These are phyloP conservation scores for Phylloporus arenicola DNA, from an alignment of 768 basidiomycete species.

Conservation along the genomic window DNA sequence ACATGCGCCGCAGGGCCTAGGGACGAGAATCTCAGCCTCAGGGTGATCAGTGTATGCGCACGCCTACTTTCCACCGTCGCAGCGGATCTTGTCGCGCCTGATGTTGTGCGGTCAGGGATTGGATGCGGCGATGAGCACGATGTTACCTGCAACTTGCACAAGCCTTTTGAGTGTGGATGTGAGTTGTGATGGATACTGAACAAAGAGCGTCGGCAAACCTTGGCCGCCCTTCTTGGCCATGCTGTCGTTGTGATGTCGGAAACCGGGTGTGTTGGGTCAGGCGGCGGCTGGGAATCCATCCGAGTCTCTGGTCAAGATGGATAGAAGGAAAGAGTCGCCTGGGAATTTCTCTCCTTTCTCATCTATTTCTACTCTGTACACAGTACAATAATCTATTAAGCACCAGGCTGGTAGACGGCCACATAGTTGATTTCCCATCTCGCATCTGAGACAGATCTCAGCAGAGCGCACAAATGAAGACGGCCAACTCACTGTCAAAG, in stretches of 20 bases:
- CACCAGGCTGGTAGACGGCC: slow-evolving; percentile 40
- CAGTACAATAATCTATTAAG: neutral
- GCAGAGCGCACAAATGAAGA: neutral
- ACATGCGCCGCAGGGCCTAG: slow-evolving; percentile 56
- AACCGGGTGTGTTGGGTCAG: slow-evolving; percentile 39
- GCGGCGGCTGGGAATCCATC: slow-evolving; percentile 34
- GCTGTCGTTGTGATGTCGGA: slow-evolving; percentile 45
- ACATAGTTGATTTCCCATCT: slow-evolving; percentile 55
- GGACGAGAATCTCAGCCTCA: slow-evolving; percentile 1
- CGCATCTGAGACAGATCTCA: slow-evolving; percentile 36
- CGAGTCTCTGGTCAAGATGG: slow-evolving; percentile 23
- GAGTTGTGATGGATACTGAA: slow-evolving; percentile 3
- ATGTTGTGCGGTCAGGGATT: slow-evolving; percentile 2
- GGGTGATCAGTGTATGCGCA: neutral
- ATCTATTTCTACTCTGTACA: neutral
- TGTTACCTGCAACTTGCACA: slow-evolving; percentile 54
- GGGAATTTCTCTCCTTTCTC: slow-evolving; percentile 28
- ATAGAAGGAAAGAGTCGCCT: slow-evolving; percentile 20
- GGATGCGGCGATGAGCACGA: neutral
- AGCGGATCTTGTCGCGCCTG: slow-evolving; percentile 60
- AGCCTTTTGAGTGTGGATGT: slow-evolving; percentile 34
- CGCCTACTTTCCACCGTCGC: slow-evolving; percentile 48
- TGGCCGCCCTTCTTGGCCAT: slow-evolving; percentile 49
- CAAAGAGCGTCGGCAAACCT: slow-evolving; percentile 33
- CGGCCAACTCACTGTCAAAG: slow-evolving; percentile 38